phyloP scores from a whole-genome alignment of 371 early-diverging fungal genomes.

The Enterospora canceri region DNA sequence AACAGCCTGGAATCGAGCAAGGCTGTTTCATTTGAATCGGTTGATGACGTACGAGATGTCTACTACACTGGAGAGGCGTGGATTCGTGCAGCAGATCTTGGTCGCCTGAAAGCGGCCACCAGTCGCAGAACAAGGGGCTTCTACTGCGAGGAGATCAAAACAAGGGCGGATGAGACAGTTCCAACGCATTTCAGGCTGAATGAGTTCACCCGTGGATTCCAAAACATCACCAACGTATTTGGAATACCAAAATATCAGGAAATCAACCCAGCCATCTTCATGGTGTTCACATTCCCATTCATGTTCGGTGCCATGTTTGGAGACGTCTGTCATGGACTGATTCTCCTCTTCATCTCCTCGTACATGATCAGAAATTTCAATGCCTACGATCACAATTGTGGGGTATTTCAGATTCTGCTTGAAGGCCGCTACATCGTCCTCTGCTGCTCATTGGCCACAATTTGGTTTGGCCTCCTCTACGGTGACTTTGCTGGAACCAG shows the following conservation, averaged over 20 bases:
- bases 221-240: constrained; percentile 87
- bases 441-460: constrained; percentile 82
- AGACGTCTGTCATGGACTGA: constrained; percentile 87
- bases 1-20: constrained; percentile 27
- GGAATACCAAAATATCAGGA: constrained; percentile 93
- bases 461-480: constrained; percentile 89
- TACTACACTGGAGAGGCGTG: constrained; percentile 53
- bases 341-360: constrained; percentile 65
- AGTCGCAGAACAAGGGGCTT: constrained; percentile 32
- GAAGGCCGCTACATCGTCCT: constrained; percentile 88
- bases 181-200: constrained; percentile 88
- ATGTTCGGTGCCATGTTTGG: constrained; percentile 99
- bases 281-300: constrained; percentile 90
- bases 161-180: constrained; percentile 45
- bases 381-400: constrained; percentile 58
- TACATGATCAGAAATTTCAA: constrained; percentile 66
- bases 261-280: constrained; percentile 95
- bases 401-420: constrained; percentile 74
- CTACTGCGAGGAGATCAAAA: constrained; percentile 37
- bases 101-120: constrained; percentile 30
- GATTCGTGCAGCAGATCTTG: constrained; percentile 33
- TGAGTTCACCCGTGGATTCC: constrained; percentile 85
- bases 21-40: not conserved
- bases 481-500: constrained; percentile 83
- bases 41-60: constrained; percentile 4